Evolutionary conservation across 2,329 filamentous ascomycete species (phyloP), one percentile per base, ranked within the genome.

Genomic region (Rachicladosporium sp.): DNA sequence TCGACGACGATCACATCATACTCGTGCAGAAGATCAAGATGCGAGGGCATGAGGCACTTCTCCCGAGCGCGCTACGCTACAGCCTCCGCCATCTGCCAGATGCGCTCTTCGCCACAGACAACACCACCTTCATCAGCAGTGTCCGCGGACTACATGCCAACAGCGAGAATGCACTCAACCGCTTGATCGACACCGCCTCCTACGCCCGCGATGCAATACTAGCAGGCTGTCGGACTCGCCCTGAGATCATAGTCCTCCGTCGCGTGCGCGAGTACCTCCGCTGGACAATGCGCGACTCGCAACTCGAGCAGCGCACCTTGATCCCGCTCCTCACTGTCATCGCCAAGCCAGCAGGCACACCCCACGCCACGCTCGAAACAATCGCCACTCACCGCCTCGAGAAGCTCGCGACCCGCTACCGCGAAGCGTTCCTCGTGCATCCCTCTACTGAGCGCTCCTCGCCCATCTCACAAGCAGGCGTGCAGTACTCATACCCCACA

Each of bases 11-110:
- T 37, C 70, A 75, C 40, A 65, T 69, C 31, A 64, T 66, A 29
- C 57, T 77, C 2, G 70, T 70, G 46, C 65, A 68, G 42, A 69
- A 69, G 42, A 63, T 77, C 23, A 64, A 64, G 4, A 65, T 69
- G 58, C 70, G 73, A 32, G 73, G 74, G 10, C 69, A 67, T 38
- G 73, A 76, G 55, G 68, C 74, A 7, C 53, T 77, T 1, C 51
- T 78, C 9, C 70, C 71, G 2, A 52, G 55, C 9, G 59, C 59
- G 43, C 76, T 72, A 71, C 58, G 62, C 33, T 54, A 65, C 36
- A 72, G 76, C 46, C 75, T 76, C 45, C 56, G 58, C 6, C 73
- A 67, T 10, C 51, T 78, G 9, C 73, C 73, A 2, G 60, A 66
- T 6, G 60, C 63, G 6, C 53, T 78, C 2, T 78, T 77, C 54